These are phyloP conservation scores for Rhizophora apiculata DNA, from an alignment of 345 rosid species.

Conservation along the genomic window DNA sequence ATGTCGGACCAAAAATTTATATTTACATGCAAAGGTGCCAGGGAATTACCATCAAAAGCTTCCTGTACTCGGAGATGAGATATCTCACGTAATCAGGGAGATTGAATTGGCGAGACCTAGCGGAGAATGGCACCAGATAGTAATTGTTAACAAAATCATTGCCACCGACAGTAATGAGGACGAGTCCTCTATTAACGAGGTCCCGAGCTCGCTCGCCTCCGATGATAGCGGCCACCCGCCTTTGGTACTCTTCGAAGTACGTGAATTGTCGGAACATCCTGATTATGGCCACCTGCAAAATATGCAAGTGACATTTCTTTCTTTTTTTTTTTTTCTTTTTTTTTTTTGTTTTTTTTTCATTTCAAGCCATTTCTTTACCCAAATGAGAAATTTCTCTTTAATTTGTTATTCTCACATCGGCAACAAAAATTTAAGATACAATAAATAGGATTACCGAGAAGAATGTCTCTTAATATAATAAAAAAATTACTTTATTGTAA, in stretches of 20 bases:
- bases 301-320: too few species aligned
- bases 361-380: not conserved
- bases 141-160: constrained; percentile 35
- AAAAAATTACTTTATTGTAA: too few species aligned
- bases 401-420: too few species aligned
- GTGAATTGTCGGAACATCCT: constrained; percentile 22
- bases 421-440: too few species aligned
- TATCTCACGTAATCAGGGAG: constrained; percentile 24
- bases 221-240: constrained; percentile 12
- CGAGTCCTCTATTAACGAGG: constrained; percentile 16
- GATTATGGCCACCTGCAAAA: constrained; percentile 21
- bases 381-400: not conserved
- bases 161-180: constrained; percentile 27
- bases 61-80: constrained; percentile 29
- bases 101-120: constrained; percentile 24
- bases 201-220: constrained; percentile 3
- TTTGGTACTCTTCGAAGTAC: constrained; percentile 25
- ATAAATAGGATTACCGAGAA: too few species aligned
- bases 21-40: too few species aligned
- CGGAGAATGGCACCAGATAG: constrained; percentile 26
- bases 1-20: too few species aligned
- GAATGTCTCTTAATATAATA: too few species aligned
- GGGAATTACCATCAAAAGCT: constrained; percentile 21
- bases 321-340: not conserved
- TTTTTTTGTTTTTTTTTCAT: not conserved